phyloP scores from a whole-genome alignment of 352 stramenopile species.

The Pythium angustatum region DNA sequence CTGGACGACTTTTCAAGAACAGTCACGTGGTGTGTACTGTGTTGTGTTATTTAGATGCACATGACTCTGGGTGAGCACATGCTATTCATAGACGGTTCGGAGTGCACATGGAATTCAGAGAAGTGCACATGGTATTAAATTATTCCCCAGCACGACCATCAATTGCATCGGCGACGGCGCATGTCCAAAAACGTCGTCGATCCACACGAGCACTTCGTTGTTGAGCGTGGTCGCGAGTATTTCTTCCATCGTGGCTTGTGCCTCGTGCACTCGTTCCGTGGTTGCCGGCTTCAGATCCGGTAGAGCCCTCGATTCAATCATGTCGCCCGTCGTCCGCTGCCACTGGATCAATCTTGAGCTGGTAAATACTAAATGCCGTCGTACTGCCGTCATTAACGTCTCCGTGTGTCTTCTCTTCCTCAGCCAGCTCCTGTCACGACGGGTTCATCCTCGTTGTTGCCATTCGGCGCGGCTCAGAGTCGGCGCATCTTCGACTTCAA shows the following conservation, averaged over 20 bases:
- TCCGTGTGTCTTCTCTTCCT: background rate
- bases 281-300: background rate
- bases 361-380: background rate
- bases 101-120: too few species aligned
- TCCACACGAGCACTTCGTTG: slow-evolving; percentile 28
- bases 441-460: too few species aligned
- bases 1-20: too few species aligned
- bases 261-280: background rate
- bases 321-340: background rate
- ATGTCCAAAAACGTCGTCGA: slow-evolving; percentile 35
- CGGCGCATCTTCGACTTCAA: background rate
- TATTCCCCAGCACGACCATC: too few species aligned
- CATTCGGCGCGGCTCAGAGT: background rate
- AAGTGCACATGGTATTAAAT: too few species aligned
- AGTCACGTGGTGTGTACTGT: too few species aligned
- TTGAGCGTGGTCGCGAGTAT: slow-evolving; percentile 24
- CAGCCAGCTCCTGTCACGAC: background rate
- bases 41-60: too few species aligned
- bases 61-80: too few species aligned
- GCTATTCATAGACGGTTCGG: too few species aligned
- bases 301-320: background rate
- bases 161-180: slow-evolving; percentile 11
- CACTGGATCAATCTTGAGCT: background rate
- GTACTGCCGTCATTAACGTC: background rate
- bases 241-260: slow-evolving; percentile 24